Conservation (phyloP, 202 grass and related monocot genomes). For the Alloteropsis angusta region DNA sequence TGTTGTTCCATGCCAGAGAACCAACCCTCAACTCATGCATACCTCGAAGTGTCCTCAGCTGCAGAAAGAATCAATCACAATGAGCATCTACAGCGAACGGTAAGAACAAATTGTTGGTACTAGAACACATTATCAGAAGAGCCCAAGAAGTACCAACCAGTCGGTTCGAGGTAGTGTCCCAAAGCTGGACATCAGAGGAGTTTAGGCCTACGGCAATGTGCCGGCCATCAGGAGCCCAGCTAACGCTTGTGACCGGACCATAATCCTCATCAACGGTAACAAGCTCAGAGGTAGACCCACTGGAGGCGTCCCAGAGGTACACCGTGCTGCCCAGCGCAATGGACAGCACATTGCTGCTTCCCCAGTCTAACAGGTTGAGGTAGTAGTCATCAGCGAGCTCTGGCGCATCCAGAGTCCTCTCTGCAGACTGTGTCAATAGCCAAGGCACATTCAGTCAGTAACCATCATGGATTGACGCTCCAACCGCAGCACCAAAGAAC, state of each 20-base stretch:
- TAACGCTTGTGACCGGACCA: slow-evolving; percentile 71
- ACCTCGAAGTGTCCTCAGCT: slow-evolving; percentile 73
- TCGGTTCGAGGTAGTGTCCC: slow-evolving; percentile 56
- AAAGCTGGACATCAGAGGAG: slow-evolving; percentile 71
- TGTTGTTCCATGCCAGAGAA: slow-evolving; percentile 76
- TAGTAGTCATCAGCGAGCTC: slow-evolving; percentile 81
- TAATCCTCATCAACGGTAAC: slow-evolving; percentile 61
- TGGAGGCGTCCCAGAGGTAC: slow-evolving; percentile 63
- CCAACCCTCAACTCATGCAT: slow-evolving; percentile 60
- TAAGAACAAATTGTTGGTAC: neutral
- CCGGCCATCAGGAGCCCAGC: slow-evolving; percentile 71
- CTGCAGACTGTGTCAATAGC: slow-evolving; percentile 41
- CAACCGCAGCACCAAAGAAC: neutral
- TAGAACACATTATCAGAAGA: neutral
- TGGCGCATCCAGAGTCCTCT: slow-evolving; percentile 68
- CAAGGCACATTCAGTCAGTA: slow-evolving; percentile 17
- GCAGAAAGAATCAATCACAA: slow-evolving; percentile 15
- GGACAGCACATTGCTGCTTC: slow-evolving; percentile 67
- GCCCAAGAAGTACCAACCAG: slow-evolving; percentile 37
- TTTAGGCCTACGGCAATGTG: slow-evolving; percentile 77
- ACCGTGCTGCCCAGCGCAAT: slow-evolving; percentile 65
- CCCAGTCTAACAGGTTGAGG: slow-evolving; percentile 87
- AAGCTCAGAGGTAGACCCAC: slow-evolving; percentile 54
- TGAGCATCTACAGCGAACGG: neutral
- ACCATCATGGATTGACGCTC: neutral